Conservation (phyloP, 2,329 filamentous ascomycete species). For the Hypoxylon sp. region DNA sequence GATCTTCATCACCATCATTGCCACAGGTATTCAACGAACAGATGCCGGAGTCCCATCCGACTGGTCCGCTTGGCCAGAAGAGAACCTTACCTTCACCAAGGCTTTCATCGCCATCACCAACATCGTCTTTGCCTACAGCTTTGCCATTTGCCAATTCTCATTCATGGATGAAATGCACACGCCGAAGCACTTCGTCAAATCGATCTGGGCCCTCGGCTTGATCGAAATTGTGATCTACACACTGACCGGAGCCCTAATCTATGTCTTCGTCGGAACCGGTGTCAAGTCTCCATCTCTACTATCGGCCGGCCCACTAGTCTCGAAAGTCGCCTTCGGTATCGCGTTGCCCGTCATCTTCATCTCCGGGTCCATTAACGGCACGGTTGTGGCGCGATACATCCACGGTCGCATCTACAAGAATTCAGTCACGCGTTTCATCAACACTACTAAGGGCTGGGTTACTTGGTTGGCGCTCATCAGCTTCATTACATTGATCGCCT, state of each 20-base stretch:
- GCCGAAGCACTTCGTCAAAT: constrained; percentile 58
- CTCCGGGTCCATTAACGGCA: constrained; percentile 74
- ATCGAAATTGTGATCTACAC: constrained; percentile 72
- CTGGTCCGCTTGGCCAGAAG: constrained; percentile 55
- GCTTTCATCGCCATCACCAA: constrained; percentile 70
- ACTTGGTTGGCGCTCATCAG: constrained; percentile 73
- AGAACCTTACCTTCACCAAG: constrained; percentile 59
- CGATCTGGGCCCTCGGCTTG: constrained; percentile 67
- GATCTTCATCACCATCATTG: constrained; percentile 72
- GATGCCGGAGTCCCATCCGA: constrained; percentile 45
- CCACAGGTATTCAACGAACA: constrained; percentile 62
- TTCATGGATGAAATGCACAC: constrained; percentile 59
- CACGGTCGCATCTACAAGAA: constrained; percentile 55
- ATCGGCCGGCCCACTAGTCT: constrained; percentile 66
- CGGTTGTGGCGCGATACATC: constrained; percentile 63
- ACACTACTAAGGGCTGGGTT: constrained; percentile 54
- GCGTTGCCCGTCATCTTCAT: constrained; percentile 76
- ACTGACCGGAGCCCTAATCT: constrained; percentile 72
- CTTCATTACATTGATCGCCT: constrained; percentile 73
- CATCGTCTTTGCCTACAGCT: constrained; percentile 74
- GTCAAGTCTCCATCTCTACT: constrained; percentile 74
- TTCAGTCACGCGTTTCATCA: constrained; percentile 54
- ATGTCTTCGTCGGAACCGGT: constrained; percentile 70
- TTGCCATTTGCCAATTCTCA: constrained; percentile 57
- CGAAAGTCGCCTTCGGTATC: constrained; percentile 74